Base-by-base conservation (phyloP, 805 yeast genomes). In the Lachancea sp. region DNA sequence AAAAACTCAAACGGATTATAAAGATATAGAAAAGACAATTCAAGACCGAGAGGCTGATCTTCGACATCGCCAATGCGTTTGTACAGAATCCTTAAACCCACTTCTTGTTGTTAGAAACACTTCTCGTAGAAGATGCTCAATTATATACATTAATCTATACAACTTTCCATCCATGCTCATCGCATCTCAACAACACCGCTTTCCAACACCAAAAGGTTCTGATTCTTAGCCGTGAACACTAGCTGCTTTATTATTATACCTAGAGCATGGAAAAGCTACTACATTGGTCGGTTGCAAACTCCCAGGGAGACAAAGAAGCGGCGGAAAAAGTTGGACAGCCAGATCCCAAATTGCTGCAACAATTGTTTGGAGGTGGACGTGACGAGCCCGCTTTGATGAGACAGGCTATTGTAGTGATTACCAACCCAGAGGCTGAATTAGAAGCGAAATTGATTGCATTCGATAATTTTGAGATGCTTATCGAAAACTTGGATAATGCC, bases 401-500 rank as follows among this genome's bases (percentile, higher is more conserved):
- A 52, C 83, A 86, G 53, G 78, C 87, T 27, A 77, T 90, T 60
- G 57, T 62, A 5, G 80, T 84, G 9, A 78, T 85, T 3, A 58
- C 66, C 2, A 71, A 77, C 55, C 75, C 78, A 6, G 83, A 80
- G 39, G 78, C 79, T 2, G 75, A 75, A 7, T 54, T 76, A 18
- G 91, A 84, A 34, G 73, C 74, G 54, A 84, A 83, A 55, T 70
- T 82, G 42, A 75, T 77, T 8, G 95, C 97, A 0, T 75, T 89
- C 49, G 97, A 91, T 52, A 87, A 88, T 62, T 84, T 91, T 57
- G 96, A 91, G 62, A 88, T 90, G 91, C 70, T 91, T 42, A 82
- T 93, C 40, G 98, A 91, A 60, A 89, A 89, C 57, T 66, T 91
- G 49, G 98, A 93, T 64, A 93, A 93, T 63, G 98, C 98, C 19